Percentiles rank a stretch among this genome's conserved stretches.
phyloP scores from a whole-genome alignment of 495 filamentous ascomycete species.

The Aspergillus olivimuriae region DNA sequence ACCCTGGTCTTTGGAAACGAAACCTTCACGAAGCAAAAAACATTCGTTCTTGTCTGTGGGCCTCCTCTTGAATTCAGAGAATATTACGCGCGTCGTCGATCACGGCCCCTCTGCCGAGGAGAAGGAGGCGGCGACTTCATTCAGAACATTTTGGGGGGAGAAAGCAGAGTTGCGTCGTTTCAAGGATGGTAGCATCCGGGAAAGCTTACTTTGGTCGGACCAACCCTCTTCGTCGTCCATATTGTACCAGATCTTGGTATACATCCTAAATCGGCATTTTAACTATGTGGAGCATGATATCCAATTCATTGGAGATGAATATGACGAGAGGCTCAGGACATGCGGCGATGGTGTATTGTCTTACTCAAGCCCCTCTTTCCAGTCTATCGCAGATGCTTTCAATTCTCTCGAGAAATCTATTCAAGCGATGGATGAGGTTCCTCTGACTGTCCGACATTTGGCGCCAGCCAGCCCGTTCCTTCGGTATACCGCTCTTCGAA shows the following conservation, averaged over 20 bases:
- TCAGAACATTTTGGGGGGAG: constrained; percentile 47
- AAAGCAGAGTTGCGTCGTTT: constrained; percentile 51
- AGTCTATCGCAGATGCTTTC: constrained; percentile 55
- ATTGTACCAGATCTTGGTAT: constrained; percentile 70
- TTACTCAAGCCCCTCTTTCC: constrained; percentile 45
- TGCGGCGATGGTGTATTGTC: constrained; percentile 30
- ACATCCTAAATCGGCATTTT: constrained; percentile 64
- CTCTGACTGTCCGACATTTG: constrained; percentile 72
- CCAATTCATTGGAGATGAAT: constrained; percentile 55
- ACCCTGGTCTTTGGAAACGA: constrained; percentile 31
- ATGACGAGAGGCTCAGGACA: constrained; percentile 48
- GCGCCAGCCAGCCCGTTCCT: constrained; percentile 63
- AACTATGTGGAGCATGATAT: constrained; percentile 44
- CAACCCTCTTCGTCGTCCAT: constrained; percentile 55
- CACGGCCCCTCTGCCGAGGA: constrained; percentile 80
- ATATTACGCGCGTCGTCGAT: constrained; percentile 69
- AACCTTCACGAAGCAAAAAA: constrained; percentile 17
- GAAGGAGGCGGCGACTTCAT: constrained; percentile 43
- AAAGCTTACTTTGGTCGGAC: constrained; percentile 73
- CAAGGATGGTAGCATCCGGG: constrained; percentile 49
- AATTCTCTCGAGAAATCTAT: constrained; percentile 65
- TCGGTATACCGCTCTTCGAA: constrained; percentile 60
- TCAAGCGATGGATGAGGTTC: constrained; percentile 67
- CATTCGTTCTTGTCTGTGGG: constrained; percentile 48
- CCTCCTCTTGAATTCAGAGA: constrained; percentile 63